Evolutionary conservation across 805 yeast genomes (phyloP), one percentile per base, ranked within the genome.

Genomic region (Blastobotrys peoriensis): DNA sequence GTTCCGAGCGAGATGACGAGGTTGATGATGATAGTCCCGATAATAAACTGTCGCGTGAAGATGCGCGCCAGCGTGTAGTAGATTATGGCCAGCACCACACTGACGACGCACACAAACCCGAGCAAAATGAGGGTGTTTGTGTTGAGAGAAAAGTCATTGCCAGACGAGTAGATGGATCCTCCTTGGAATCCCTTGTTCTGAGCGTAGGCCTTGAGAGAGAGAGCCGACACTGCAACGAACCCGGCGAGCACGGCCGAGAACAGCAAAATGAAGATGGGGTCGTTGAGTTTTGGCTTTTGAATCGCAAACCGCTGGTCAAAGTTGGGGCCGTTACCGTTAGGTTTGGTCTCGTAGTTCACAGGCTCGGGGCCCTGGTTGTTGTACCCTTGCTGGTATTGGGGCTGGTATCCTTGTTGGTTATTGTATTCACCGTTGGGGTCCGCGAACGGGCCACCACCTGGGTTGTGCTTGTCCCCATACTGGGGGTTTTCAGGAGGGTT

Each of bases 111-210:
- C 13, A 79, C 75, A 58, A 86, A 83, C 1, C 78, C 76, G 59
- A 85, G 76, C 55, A 87, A 63, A 37, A 86, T 70, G 6, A 83
- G 75, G 4, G 95, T 81, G 59, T 83, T 83, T 20, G 94, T 76
- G 65, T 83, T 80, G 61, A 86, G 61, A 0, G 88, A 75, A 55
- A 83, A 81, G n/a, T 73, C 60, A 43, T 74, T 68, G 9, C 60
- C 55, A 4, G 73, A 58, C 40, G 60, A 55, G 60, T 86, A 84
- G 48, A 83, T 82, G 3, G 83, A 77, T 19, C 76, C 64, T 4
- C 89, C 91, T 47, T 76, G 76, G 44, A 67, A 67, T 10, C 75
- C 65, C 54, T 75, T 74, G 2, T 78, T 76, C 16, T 66, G 53
- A 3, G 75, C 69, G 66, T 85, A 83, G 5, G 84, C 82, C 49